These are phyloP conservation scores for Trichosanthes truncata DNA, from an alignment of 306 rosid genomes.

Conservation along the genomic window DNA sequence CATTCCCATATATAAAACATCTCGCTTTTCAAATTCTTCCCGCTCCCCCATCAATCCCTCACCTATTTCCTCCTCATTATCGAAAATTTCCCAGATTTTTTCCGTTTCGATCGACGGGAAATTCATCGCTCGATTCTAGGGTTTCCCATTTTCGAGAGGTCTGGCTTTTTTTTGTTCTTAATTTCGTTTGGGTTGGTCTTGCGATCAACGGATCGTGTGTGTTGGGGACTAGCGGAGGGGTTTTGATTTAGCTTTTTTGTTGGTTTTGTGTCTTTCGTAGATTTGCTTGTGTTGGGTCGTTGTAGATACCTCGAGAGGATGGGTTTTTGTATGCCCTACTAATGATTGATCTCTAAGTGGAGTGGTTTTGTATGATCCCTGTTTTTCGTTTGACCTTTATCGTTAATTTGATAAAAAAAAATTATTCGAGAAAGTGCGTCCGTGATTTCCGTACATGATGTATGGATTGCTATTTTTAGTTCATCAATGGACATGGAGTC, in stretches of 20 bases:
- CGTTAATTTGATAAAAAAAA: not conserved
- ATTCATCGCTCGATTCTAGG: not conserved
- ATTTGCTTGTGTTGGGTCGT: not conserved
- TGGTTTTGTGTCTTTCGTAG: not conserved
- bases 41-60: conserved; percentile 24
- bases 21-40: conserved; percentile 40
- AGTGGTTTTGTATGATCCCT: not conserved
- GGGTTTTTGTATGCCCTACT: not conserved
- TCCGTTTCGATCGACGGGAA: not conserved
- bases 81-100: not conserved
- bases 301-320: not conserved
- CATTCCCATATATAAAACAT: conserved; percentile 26
- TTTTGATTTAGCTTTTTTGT: not conserved
- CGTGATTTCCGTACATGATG: not conserved
- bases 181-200: not conserved
- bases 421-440: not conserved
- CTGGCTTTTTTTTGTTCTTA: not conserved
- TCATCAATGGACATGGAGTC: not conserved
- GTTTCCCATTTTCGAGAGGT: conserved; percentile 1
- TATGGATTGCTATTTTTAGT: not conserved
- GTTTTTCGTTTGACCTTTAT: not conserved
- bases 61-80: not conserved
- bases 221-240: not conserved
- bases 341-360: not conserved
- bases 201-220: not conserved